Evolutionary conservation across 148 eudicot genomes (phyloP), one percentile per base, ranked within the genome.

Genomic region (Amaranthus cruentus): DNA sequence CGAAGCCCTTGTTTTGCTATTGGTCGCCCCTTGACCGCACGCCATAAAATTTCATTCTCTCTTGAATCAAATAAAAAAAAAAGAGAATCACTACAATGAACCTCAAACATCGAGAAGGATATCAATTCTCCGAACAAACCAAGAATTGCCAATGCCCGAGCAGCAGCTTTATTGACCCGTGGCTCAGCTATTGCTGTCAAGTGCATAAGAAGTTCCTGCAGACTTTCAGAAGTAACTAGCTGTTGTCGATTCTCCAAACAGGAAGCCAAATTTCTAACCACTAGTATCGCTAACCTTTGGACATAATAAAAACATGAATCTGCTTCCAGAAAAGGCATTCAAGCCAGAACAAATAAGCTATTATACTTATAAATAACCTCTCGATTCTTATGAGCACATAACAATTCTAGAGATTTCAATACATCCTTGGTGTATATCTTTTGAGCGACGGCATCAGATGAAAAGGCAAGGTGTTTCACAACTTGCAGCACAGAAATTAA

Each of bases 121-220:
- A 44, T 42, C 14, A 44, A 60, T 70, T 71, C 77, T 63, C 61
- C 64, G 76, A 78, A 84, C 91, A 82, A 78, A 96, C 99, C 99
- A 79, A 96, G 89, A 81, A 96, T 96, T 55, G 99, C 99, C 81
- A 96, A 78, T 78, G 88, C 97, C 72, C 99, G 92, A 75, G 94
- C 91, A 12, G 99, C 99, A 83, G 97, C 96, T 90, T 90, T 96
- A 78, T 84, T 86, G 79, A 92, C 99, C 67, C 90, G 89, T 70
- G 85, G 79, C 78, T 91, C 99, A 72, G 91, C 71, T 48, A 90
- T 83, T 70, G 88, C 78, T 55, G 92, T 96, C 77, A 90, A 78
- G 73, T 89, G 96, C 82, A 96, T 80, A 76, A 96, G 95, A 81
- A 96, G 95, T 78, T 96, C 99, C 64, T 92, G 78, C 79, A 96